These are phyloP conservation scores for Fusarium musae DNA, from an alignment of 2,329 filamentous ascomycete genomes.

Conservation along the genomic window DNA sequence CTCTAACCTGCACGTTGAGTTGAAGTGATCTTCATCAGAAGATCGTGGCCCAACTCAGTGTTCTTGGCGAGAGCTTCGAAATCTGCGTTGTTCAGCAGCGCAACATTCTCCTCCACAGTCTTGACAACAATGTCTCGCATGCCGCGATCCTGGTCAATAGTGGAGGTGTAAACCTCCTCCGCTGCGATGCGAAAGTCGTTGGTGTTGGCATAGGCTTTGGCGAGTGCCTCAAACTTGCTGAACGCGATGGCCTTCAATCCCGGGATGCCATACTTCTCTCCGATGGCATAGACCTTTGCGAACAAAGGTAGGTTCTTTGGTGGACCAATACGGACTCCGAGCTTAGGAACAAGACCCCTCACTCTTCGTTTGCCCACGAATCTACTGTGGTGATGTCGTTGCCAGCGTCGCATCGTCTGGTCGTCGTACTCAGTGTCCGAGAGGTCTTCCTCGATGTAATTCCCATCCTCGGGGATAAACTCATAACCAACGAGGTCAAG, in stretches of 20 bases:
- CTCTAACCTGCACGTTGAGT: neutral
- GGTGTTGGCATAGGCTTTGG: neutral
- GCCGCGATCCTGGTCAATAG: neutral
- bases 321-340: neutral
- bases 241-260: neutral
- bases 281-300: neutral
- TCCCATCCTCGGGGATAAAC: neutral
- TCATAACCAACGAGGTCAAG: neutral
- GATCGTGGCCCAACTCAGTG: neutral
- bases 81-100: rapidly evolving
- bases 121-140: neutral
- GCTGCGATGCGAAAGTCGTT: neutral
- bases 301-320: neutral
- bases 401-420: rapidly evolving
- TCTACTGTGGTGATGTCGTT: rapidly evolving
- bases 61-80: neutral
- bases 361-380: neutral
- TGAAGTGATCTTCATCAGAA: neutral
- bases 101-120: rapidly evolving
- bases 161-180: constrained; percentile 2
- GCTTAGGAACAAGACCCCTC: neutral
- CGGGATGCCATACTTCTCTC: constrained; percentile 1
- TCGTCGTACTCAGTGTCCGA: neutral
- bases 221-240: neutral
- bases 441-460: neutral